A percentile compares a stretch with the other conserved stretches of the same genome.
phyloP scores from a whole-genome alignment of 163 green algal genomes.

The Trebouxia gelatinosa region DNA sequence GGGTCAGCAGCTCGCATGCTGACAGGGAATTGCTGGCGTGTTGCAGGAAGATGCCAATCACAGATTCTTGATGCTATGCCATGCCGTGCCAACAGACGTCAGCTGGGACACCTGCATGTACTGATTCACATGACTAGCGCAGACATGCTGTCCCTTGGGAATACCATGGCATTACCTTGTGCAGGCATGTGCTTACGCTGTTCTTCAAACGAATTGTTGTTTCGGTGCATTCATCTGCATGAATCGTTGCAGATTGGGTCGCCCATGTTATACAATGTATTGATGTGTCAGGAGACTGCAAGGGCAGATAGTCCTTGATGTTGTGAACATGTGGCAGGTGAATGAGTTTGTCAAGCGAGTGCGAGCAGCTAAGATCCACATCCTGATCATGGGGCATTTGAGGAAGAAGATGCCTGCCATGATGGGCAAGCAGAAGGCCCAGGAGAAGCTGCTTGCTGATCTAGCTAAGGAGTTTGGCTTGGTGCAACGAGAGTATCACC shows the following conservation, averaged over 20 bases:
- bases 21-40: too few species aligned
- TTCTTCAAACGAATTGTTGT: too few species aligned
- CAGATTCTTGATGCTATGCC: background rate
- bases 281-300: too few species aligned
- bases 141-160: background rate
- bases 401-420: slow-evolving; percentile 89
- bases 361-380: slow-evolving; percentile 87
- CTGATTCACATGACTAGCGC: background rate
- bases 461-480: slow-evolving; percentile 77
- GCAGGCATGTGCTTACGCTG: too few species aligned
- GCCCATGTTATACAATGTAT: too few species aligned
- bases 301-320: too few species aligned
- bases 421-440: slow-evolving; percentile 84
- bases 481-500: slow-evolving; percentile 90
- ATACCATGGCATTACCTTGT: too few species aligned
- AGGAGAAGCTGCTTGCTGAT: slow-evolving; percentile 79
- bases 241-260: too few species aligned
- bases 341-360: slow-evolving; percentile 99
- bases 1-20: background rate
- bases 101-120: background rate
- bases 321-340: too few species aligned
- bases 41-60: background rate
- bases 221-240: too few species aligned
- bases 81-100: too few species aligned
- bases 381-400: slow-evolving; percentile 90